Percentiles rank a stretch among this genome's conserved stretches.
Evolutionary conservation across 1,139 yeast genomes (phyloP).

Genomic region (Hemisphaericaspora subhashii): DNA sequence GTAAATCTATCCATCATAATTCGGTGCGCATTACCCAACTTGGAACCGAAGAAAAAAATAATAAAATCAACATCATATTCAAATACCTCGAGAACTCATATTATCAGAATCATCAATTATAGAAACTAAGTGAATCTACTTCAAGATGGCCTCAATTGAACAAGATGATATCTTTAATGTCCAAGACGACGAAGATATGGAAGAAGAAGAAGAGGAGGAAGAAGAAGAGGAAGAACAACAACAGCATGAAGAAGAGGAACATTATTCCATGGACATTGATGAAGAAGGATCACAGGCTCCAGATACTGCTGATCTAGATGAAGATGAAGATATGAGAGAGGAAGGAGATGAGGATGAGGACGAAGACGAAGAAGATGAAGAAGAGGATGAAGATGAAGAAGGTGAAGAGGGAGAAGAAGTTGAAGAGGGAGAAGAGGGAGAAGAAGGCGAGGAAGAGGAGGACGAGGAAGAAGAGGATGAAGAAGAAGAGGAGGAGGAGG

Average conservation of each 20-base stretch:
- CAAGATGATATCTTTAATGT: conserved; percentile 29
- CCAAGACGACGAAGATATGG: conserved; percentile 22
- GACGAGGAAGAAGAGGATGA: conserved; percentile 17
- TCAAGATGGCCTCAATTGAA: conserved; percentile 19
- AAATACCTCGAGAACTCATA: too few species aligned
- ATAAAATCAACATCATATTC: not conserved
- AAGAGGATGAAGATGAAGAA: conserved; percentile 26
- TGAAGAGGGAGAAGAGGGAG: conserved; percentile 20
- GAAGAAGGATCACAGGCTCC: conserved; percentile 16
- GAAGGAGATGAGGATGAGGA: conserved; percentile 23
- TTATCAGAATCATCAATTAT: not conserved
- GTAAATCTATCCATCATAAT: too few species aligned
- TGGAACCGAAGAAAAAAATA: not conserved
- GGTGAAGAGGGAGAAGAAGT: conserved; percentile 25
- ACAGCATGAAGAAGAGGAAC: conserved; percentile 15
- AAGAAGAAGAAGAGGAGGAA: conserved; percentile 18
- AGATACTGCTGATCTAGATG: conserved; percentile 27
- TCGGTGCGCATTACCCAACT: too few species aligned
- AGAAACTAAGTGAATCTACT: not conserved
- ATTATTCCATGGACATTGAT: conserved; percentile 22
- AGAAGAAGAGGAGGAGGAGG: conserved; percentile 21
- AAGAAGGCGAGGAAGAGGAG: conserved; percentile 19
- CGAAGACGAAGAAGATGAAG: conserved; percentile 24
- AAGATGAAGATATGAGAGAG: conserved; percentile 16
- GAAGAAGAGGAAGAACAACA: conserved; percentile 19